Base-by-base conservation (phyloP, 768 basidiomycete species). In the Auricularia cornea region DNA sequence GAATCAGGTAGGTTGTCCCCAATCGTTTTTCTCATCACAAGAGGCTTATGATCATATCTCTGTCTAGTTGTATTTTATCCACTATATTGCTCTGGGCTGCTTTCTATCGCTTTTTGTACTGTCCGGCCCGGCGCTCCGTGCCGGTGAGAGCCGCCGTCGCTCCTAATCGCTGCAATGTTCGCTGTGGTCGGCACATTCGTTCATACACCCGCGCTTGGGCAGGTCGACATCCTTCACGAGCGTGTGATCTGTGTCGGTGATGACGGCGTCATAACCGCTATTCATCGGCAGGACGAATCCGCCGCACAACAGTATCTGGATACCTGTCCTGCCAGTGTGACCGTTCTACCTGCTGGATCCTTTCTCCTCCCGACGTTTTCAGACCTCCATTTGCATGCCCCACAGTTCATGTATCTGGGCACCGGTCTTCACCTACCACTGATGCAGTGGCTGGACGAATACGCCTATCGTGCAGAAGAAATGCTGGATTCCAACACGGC, bases 401-500 rank as follows among this genome's bases (percentile, higher is more conserved):
- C 93, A 1, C 94, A 95, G 70, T 94, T 89, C 71, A 78, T 94
- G 35, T 94, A 93, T 64, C 88, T 92, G 62, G 94, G 94, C 2
- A 92, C 85, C 1, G 92, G 93, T 0, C 79, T 94, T 3, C 89
- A 95, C 71, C 80, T 92, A 2, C 89, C 92, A 3, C 74, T 94
- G 40, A 87, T 93, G 86, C 74, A 91, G 67, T 93, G 92, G 92
- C 80, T 94, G 8, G 80, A 91, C 41, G 79, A 80, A 32, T 94
- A 94, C 66, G 89, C 92, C 0, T 92, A 88, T 71, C 84, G 86
- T 68, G 88, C 92, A 0, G 94, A 95, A 70, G 85, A 90, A 65
- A 69, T 81, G 20, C 77, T 96, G 2, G 94, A 95, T 66, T 71
- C 68, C 1, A 81, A 90, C 68, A 76, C 80, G 0, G 65, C 60